Evolutionary conservation across 1,284 basidiomycete genomes (phyloP).

Genomic region (Boletus semigastroideus): DNA sequence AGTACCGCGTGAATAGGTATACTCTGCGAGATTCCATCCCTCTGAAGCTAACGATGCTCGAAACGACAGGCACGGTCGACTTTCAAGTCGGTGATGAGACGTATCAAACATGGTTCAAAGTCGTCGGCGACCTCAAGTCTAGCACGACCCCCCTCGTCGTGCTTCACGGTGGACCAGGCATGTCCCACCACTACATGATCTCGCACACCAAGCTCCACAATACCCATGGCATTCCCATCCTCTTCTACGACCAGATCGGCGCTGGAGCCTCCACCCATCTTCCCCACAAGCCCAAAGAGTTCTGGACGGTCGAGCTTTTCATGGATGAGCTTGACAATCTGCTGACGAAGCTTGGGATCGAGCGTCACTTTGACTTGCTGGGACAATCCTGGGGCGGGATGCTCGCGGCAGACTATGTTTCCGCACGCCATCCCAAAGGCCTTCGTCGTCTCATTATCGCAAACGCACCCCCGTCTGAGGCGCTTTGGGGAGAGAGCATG

Average conservation of each 20-base stretch:
- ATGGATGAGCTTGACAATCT: slow-evolving; percentile 34
- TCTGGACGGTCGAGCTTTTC: neutral
- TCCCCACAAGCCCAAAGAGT: slow-evolving; percentile 25
- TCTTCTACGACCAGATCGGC: slow-evolving; percentile 35
- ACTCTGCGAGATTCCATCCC: neutral
- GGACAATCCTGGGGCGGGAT: slow-evolving; percentile 55
- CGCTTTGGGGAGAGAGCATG: slow-evolving; percentile 26
- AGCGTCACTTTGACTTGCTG: slow-evolving; percentile 39
- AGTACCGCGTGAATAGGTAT: neutral
- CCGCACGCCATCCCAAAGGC: slow-evolving; percentile 17
- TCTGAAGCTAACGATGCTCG: slow-evolving; percentile 8
- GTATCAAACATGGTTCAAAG: slow-evolving; percentile 35
- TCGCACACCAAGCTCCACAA: slow-evolving; percentile 15
- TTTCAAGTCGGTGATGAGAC: slow-evolving; percentile 28
- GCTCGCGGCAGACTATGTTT: slow-evolving; percentile 34
- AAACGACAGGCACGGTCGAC: slow-evolving; percentile 21
- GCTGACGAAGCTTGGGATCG: slow-evolving; percentile 37
- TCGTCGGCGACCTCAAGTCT: slow-evolving; percentile 32
- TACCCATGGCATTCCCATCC: slow-evolving; percentile 22
- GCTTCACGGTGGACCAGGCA: slow-evolving; percentile 39
- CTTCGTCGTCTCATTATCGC: slow-evolving; percentile 31
- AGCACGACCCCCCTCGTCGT: slow-evolving; percentile 32
- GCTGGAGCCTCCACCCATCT: slow-evolving; percentile 45
- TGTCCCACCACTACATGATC: slow-evolving; percentile 24
- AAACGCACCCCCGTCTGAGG: slow-evolving; percentile 17